phyloP scores from a whole-genome alignment of 2,329 filamentous ascomycete species.

The Microdochium trichocladiopsis region DNA sequence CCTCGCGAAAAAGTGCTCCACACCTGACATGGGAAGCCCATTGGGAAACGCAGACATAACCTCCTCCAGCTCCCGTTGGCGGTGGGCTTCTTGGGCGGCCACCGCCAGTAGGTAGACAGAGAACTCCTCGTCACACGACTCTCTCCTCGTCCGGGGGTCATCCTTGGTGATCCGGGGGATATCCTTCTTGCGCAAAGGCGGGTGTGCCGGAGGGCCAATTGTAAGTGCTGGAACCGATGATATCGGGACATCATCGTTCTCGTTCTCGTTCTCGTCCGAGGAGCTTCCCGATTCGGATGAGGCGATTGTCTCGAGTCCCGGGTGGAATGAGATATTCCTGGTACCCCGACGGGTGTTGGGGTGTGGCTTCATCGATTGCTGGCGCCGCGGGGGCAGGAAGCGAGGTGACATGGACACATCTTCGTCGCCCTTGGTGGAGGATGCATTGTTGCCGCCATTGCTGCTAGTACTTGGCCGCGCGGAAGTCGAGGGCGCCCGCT shows the following conservation, averaged over 20 bases:
- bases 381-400: constrained; percentile 27
- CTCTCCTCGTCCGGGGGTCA: constrained; percentile 44
- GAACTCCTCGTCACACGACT: constrained; percentile 69
- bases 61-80: constrained; percentile 65
- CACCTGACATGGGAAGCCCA: constrained; percentile 59
- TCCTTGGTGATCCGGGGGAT: constrained; percentile 10
- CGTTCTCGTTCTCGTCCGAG: constrained; percentile 15
- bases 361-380: constrained; percentile 30
- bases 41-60: constrained; percentile 72
- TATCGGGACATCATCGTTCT: constrained; percentile 12
- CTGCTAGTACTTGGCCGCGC: constrained; percentile 9
- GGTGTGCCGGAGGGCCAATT: not conserved
- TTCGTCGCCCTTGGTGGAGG: constrained; percentile 16
- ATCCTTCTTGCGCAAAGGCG: not conserved
- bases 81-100: constrained; percentile 72
- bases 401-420: constrained; percentile 23
- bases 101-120: constrained; percentile 72
- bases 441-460: constrained; percentile 8
- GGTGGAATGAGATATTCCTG: constrained; percentile 29
- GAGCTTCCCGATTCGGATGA: constrained; percentile 36
- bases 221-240: constrained; percentile 4
- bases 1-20: constrained; percentile 64
- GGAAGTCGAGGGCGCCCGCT: constrained; percentile 24
- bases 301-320: constrained; percentile 33
- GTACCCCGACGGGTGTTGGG: constrained; percentile 30